Percentiles rank a stretch among this genome's conserved stretches.
These are phyloP conservation scores for Pseudocercospora fijiensis DNA, from an alignment of 2,329 filamentous ascomycete genomes.

Conservation along the genomic window DNA sequence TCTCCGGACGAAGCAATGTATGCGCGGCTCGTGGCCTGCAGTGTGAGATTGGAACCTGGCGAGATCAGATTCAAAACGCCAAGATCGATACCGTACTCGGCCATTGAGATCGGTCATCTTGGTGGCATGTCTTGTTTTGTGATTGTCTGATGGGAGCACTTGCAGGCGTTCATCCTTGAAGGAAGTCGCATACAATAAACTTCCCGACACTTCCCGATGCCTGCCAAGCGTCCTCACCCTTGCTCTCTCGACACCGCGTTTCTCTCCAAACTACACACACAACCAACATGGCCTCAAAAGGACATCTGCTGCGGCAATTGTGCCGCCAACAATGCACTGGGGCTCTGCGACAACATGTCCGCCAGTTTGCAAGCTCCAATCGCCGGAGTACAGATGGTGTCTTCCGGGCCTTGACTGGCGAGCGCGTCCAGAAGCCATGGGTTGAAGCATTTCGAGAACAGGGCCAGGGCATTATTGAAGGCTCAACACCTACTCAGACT, in stretches of 20 bases:
- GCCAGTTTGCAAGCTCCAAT: conserved; percentile 23
- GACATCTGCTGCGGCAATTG: background rate
- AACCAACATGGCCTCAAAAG: conserved; percentile 5
- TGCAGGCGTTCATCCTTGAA: background rate
- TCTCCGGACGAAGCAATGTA: conserved; percentile 27
- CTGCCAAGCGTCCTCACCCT: background rate
- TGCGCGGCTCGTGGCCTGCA: conserved; percentile 25
- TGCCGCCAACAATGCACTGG: background rate
- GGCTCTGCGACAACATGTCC: background rate
- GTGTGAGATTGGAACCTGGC: conserved; percentile 21
- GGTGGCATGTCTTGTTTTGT: conserved; percentile 8
- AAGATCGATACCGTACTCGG: conserved; percentile 9
- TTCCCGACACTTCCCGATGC: background rate
- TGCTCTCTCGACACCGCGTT: background rate
- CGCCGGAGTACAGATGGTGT: conserved; percentile 55
- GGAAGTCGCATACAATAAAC: background rate
- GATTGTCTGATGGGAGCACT: background rate
- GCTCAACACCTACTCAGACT: conserved; percentile 38
- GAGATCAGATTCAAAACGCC: conserved; percentile 14
- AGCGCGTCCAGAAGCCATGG: conserved; percentile 66
- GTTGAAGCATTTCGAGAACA: conserved; percentile 62
- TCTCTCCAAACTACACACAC: background rate
- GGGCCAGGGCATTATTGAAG: conserved; percentile 37
- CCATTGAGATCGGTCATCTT: conserved; percentile 13
- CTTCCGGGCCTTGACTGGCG: conserved; percentile 59